These are phyloP conservation scores for Serendipita sp. DNA, from an alignment of 768 basidiomycete genomes.

Conservation along the genomic window DNA sequence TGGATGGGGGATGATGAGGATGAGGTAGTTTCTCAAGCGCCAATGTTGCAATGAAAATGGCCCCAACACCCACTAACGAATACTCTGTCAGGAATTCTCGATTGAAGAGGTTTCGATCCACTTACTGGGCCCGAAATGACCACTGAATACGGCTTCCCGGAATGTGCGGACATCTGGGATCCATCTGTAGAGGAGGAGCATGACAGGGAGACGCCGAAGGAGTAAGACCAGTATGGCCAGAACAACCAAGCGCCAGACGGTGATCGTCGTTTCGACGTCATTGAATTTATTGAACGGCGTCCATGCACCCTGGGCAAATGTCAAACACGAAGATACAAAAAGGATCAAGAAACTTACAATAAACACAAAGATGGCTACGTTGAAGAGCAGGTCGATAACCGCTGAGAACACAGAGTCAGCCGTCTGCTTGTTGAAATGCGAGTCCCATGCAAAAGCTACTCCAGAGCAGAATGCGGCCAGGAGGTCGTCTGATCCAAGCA, in stretches of 20 bases:
- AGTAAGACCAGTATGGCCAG: constrained; percentile 70
- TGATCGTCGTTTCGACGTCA: constrained; percentile 47
- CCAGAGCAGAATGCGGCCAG: constrained; percentile 91
- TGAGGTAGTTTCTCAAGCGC: constrained; percentile 47
- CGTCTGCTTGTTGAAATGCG: constrained; percentile 82
- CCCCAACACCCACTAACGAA: constrained; percentile 88
- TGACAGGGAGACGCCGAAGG: constrained; percentile 66
- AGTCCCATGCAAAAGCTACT: constrained; percentile 93
- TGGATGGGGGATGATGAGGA: constrained; percentile 34
- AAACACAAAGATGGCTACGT: constrained; percentile 38
- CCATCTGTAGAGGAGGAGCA: constrained; percentile 74
- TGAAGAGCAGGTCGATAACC: constrained; percentile 92
- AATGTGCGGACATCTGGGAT: constrained; percentile 94
- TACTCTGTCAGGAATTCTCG: neutral
- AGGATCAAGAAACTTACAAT: neutral
- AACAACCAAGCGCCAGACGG: constrained; percentile 71
- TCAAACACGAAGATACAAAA: neutral
- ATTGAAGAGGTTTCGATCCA: neutral
- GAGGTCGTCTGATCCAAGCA: constrained; percentile 86
- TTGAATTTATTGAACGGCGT: constrained; percentile 81
- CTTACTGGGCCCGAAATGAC: constrained; percentile 74
- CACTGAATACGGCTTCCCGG: constrained; percentile 83
- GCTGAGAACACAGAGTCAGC: constrained; percentile 92
- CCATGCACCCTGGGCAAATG: constrained; percentile 94
- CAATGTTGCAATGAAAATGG: constrained; percentile 83